A percentile compares a stretch with the other conserved stretches of the same genome.
Conservation (phyloP, 768 basidiomycete genomes). For the Trametes maxima region DNA sequence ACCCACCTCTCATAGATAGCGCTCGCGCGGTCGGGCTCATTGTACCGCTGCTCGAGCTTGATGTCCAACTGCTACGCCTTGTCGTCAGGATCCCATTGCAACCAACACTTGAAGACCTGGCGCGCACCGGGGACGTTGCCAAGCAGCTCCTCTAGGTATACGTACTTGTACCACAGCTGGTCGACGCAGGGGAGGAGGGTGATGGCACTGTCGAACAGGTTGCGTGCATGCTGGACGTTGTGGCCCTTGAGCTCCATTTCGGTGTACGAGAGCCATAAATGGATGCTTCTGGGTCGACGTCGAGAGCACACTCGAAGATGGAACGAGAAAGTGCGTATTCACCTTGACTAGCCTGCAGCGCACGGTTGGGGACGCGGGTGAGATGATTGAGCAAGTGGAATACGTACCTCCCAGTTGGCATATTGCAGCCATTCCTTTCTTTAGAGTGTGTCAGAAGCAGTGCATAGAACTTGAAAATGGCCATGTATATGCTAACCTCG, state of each 20-base stretch:
- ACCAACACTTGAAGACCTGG: constrained; percentile 99
- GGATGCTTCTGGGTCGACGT: constrained; percentile 90
- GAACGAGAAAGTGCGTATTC: constrained; percentile 95
- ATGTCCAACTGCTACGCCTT: constrained; percentile 99
- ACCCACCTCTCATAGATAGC: constrained; percentile 92
- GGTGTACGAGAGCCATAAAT: constrained; percentile 92
- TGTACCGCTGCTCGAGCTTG: constrained; percentile 94
- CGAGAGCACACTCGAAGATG: constrained; percentile 94
- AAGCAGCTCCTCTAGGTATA: constrained; percentile 95
- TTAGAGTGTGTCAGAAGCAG: constrained; percentile 10
- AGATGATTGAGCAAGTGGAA: neutral
- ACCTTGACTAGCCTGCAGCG: constrained; percentile 94
- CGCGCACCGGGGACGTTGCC: constrained; percentile 96
- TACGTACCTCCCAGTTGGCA: constrained; percentile 78
- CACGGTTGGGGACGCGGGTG: neutral
- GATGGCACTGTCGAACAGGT: constrained; percentile 95
- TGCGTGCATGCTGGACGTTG: constrained; percentile 96
- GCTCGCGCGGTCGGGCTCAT: constrained; percentile 89
- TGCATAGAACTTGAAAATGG: neutral
- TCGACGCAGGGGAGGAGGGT: constrained; percentile 95
- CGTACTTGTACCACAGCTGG: constrained; percentile 99
- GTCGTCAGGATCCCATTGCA: constrained; percentile 99
- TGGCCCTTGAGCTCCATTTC: constrained; percentile 99
- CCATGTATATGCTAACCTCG: constrained; percentile 73
- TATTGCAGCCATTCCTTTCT: constrained; percentile 90